Evolutionary conservation across 108 stramenopile species (phyloP).

Genomic region (Nannochloropsis granulata): DNA sequence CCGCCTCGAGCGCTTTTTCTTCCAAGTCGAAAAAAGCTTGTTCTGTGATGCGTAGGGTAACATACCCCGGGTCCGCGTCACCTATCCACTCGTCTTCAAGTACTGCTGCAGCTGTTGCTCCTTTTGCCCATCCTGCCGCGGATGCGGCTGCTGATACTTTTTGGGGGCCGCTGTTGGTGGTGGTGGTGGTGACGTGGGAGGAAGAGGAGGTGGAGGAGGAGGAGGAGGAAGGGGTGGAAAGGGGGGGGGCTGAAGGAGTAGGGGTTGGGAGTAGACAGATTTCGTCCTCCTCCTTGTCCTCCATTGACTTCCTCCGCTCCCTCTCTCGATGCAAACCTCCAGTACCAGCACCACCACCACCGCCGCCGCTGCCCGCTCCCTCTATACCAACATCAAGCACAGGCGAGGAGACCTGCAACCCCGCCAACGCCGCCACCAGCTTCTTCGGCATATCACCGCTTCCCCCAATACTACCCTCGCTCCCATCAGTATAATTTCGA

Average conservation of each 20-base stretch:
- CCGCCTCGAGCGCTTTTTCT: background rate
- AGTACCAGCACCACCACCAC: background rate
- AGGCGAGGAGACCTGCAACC: background rate
- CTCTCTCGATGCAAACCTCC: background rate
- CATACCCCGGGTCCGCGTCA: background rate
- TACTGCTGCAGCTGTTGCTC: background rate
- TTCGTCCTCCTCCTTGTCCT: background rate
- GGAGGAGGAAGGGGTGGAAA: background rate
- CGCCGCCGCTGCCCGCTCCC: background rate
- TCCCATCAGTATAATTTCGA: background rate
- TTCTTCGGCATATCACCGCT: background rate
- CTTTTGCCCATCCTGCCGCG: background rate
- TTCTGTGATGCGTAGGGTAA: background rate
- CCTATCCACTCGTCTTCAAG: background rate
- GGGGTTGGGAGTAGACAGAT: background rate
- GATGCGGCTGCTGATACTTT: no score
- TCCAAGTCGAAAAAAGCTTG: conserved; percentile 14
- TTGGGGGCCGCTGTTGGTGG: no score
- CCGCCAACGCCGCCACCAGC: background rate
- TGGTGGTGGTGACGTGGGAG: background rate
- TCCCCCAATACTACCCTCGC: background rate
- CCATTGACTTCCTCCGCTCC: background rate
- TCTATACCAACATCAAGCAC: background rate
- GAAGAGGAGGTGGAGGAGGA: background rate
- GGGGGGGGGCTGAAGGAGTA: background rate